These are phyloP conservation scores for Chytriomyces sp. DNA, from an alignment of 192 early-diverging fungal genomes.

Conservation along the genomic window DNA sequence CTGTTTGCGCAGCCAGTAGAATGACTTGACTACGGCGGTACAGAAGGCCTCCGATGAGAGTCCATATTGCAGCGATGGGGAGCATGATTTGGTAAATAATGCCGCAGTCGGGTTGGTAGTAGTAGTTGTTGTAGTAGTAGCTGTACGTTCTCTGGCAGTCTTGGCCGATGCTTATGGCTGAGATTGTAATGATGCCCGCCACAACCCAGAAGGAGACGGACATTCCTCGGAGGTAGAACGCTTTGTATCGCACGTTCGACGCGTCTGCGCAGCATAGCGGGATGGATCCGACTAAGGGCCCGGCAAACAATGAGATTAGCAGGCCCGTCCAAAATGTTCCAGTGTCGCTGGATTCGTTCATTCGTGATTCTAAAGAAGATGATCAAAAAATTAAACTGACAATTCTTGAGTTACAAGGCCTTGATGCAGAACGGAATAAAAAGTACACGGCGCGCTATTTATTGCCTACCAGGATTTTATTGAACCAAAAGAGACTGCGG, in stretches of 20 bases:
- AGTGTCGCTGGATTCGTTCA: no score
- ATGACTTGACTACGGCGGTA: neutral
- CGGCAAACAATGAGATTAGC: slow-evolving; percentile 5
- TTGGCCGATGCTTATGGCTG: slow-evolving; percentile 6
- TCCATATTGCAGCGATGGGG: slow-evolving; percentile 4
- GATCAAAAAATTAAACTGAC: no score
- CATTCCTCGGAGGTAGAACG: slow-evolving; percentile 11
- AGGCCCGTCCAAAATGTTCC: slow-evolving; percentile 1
- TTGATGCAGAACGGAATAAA: no score
- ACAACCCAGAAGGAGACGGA: neutral
- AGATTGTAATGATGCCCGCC: neutral
- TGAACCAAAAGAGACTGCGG: no score
- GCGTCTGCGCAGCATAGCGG: slow-evolving; percentile 10
- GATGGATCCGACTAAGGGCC: neutral
- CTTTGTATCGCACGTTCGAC: neutral
- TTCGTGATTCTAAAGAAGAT: no score
- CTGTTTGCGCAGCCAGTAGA: no score
- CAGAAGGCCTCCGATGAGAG: neutral
- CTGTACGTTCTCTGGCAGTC: neutral
- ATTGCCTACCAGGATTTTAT: no score
- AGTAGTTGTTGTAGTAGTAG: neutral
- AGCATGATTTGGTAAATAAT: slow-evolving; percentile 3
- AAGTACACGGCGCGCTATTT: no score
- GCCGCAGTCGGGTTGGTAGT: neutral
- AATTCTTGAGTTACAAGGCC: no score